Evolutionary conservation across 805 yeast genomes (phyloP), one percentile per base, ranked within the genome.

Genomic region (Suhomyces sp.): DNA sequence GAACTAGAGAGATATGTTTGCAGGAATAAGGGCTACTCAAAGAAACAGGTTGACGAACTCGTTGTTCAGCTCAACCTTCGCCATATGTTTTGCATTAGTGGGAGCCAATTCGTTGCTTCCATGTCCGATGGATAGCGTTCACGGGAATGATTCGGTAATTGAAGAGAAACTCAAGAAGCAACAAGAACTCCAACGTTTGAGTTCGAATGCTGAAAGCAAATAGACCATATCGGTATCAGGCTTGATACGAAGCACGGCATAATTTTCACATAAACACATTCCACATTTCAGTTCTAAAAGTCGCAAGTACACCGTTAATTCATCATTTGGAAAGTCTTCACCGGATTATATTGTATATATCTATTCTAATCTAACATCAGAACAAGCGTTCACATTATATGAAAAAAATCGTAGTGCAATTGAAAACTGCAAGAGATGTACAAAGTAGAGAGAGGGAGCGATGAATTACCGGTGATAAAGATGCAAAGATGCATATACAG

Each of bases 61-160:
- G 12, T 72, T 87, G 53, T 87, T 87, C 67, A 81, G 86, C 21
- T 82, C 90, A 17, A 86, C 94, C 0, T 86, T 86, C 56, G 77
- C 86, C n/a, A 82, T 87, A 25, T 86, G 92, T 35, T 80, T 87
- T 52, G 62, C 68, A 48, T 53, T 75, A 47, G 79, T 75, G 4
- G 80, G 86, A 15, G 84, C 85, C 13, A 85, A 83, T 51, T 81
- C 84, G 0, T 50, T 75, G 20, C 58, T 75, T 24, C 78, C 78
- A 21, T 75, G 79, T 60, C 79, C 79, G 4, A 69, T 75, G 8
- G 78, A 75, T 56, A 59, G 60, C 45, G 71, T 69, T 5, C 73
- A 72, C 51, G 73, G 74, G 10, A 75, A 75, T 54, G 79, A 75
- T 29, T 65, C 78, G 2, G 66, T 64, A 2, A 55, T 72, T 17